Evolutionary conservation across 257 asterid species (phyloP).

Genomic region (Fraxinus excelsior): DNA sequence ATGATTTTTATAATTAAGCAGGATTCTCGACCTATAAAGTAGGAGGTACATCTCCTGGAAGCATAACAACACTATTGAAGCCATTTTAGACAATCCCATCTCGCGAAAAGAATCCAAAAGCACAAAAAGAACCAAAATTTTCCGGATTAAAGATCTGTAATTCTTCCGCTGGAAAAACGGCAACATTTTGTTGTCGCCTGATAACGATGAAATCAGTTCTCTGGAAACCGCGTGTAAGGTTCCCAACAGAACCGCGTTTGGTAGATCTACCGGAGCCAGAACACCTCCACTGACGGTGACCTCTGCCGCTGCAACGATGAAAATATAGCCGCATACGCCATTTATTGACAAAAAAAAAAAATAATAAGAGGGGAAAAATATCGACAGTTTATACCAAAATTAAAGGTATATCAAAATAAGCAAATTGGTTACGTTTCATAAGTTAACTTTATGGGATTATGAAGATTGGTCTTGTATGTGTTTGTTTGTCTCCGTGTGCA

Average conservation of each 20-base stretch:
- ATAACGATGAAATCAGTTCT: conserved; percentile 36
- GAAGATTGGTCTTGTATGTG: too few relatives aligned
- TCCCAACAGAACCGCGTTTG: conserved; percentile 55
- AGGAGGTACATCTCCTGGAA: conserved; percentile 90
- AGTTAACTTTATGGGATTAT: too few relatives aligned
- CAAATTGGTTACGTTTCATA: too few relatives aligned
- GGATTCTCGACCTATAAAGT: conserved; percentile 75
- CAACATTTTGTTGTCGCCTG: conserved; percentile 20
- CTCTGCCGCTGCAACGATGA: conserved; percentile 84
- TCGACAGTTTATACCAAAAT: conserved; percentile 1
- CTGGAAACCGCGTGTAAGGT: conserved; percentile 41
- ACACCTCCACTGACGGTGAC: conserved; percentile 77
- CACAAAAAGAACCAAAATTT: conserved; percentile 62
- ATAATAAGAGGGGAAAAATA: background rate
- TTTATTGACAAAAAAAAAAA: conserved; percentile 1
- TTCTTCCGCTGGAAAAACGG: conserved; percentile 57
- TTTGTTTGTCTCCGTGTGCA: too few relatives aligned
- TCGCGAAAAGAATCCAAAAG: conserved; percentile 67
- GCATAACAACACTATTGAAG: conserved; percentile 63
- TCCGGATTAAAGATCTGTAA: conserved; percentile 63
- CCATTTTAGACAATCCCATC: conserved; percentile 32
- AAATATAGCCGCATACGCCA: conserved; percentile 87
- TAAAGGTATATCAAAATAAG: conserved; percentile 2
- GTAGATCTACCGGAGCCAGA: conserved; percentile 74
- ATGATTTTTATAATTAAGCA: conserved; percentile 72